Evolutionary conservation across 2,329 filamentous ascomycete genomes (phyloP), one percentile per base, ranked within the genome.

Genomic region (Sporothrix globosa): DNA sequence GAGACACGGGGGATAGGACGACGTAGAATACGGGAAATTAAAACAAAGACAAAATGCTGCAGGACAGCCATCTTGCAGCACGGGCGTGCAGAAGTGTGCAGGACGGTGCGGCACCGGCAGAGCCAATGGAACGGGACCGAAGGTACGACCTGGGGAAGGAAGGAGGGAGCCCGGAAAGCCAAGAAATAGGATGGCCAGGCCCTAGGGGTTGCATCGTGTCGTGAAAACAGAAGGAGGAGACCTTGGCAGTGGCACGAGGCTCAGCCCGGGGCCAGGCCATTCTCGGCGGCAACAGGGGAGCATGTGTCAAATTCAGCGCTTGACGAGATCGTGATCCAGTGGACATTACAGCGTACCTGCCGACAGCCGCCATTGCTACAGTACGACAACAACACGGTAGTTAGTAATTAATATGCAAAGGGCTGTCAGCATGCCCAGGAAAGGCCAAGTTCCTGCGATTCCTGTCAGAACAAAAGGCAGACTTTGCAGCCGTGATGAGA

Each of bases 91-190:
- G 34, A 61, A 39, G 27, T 19, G 44, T 65, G 24, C 44, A 19
- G 56, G 7, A 30, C n/a, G 21, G 39, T 48, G 41, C 60, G 56
- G 56, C 56, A 24, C n/a, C n/a, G 56, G 56, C 39, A 44, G 5
- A 41, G 41, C 60, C 60, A 65, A 66, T 52, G 27, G 63, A 27
- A 21, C 27, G 44, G 46, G 46, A 52, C 27, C 24, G 17, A 52
- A 52, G 56, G 34, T 34, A 39, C 14, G 13, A n/a, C 30, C 34
- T 39, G 34, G 56, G 24, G 46, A 21, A 30, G 24, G 19, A 66
- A 27, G 60, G 60, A 65, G 60, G 60, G 60, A 65, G 48, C 60
- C 58, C 41, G 19, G 56, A 10, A 41, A n/a, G 56, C 56, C 39
- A 61, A 44, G 39, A 44, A 61, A 44, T 21, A n/a, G 34, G 34